These are phyloP conservation scores for Lactarius hatsudake DNA, from an alignment of 768 basidiomycete genomes.

Conservation along the genomic window DNA sequence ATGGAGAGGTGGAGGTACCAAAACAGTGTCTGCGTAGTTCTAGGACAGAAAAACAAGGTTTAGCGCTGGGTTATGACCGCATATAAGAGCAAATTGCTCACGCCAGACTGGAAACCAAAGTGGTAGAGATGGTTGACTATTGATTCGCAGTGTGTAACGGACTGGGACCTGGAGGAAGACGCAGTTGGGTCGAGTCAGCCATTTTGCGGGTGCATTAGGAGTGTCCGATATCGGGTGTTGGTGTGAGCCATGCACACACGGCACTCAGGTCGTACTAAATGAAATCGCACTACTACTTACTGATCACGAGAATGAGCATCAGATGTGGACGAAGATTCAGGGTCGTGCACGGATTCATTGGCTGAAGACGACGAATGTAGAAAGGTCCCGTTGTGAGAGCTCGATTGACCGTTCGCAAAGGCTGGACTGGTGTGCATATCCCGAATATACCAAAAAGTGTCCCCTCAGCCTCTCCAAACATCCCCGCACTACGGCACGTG, in stretches of 20 bases:
- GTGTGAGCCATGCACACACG: not conserved
- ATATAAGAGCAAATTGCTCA: conserved; percentile 41
- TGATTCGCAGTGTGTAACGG: conserved; percentile 39
- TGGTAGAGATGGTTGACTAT: conserved; percentile 78
- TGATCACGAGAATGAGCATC: not conserved
- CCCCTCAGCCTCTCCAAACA: not conserved
- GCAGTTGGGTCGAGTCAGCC: conserved; percentile 2
- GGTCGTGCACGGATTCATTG: not conserved
- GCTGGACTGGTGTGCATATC: not conserved
- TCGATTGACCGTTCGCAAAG: not conserved
- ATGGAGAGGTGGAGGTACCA: conserved; percentile 41
- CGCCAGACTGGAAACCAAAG: conserved; percentile 77
- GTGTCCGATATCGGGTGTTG: not conserved
- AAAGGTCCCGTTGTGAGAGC: not conserved
- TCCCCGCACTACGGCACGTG: not conserved
- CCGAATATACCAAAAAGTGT: not conserved
- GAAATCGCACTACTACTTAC: not conserved
- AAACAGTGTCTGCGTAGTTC: conserved; percentile 81
- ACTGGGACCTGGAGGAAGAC: conserved; percentile 11
- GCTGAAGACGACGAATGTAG: not conserved
- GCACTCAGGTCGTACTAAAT: not conserved
- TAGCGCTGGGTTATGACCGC: not conserved
- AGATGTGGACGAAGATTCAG: not conserved
- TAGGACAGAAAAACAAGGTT: conserved; percentile 32
- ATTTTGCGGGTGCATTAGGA: not conserved